Percentiles rank a stretch among this genome's conserved stretches.
Evolutionary conservation across 116 monocot genomes (phyloP).

Genomic region (Dioscorea cayenensis): DNA sequence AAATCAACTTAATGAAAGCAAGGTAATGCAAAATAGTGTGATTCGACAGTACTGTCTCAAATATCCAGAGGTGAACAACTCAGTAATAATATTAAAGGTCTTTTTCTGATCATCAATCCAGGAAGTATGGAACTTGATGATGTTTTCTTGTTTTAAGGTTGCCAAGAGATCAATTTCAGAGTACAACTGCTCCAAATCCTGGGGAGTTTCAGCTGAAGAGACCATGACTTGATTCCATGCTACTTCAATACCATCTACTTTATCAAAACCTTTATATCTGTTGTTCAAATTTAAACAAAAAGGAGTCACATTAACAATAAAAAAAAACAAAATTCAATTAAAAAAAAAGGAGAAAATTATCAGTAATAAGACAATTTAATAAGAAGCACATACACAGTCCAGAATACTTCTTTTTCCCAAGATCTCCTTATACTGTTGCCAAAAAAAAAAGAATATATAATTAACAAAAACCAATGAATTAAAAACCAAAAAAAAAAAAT

Average conservation of each 20-base stretch:
- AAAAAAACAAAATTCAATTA: neutral
- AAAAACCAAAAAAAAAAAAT: no score
- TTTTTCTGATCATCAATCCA: slow-evolving; percentile 38
- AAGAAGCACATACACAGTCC: slow-evolving; percentile 44
- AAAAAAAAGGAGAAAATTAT: neutral
- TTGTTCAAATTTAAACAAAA: slow-evolving; percentile 6
- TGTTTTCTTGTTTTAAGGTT: slow-evolving; percentile 30
- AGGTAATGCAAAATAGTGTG: neutral
- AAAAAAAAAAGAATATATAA: neutral
- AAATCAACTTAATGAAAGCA: slow-evolving; percentile 3
- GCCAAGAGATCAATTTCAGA: slow-evolving; percentile 46
- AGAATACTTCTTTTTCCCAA: slow-evolving; percentile 63
- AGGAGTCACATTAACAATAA: neutral
- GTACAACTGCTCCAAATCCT: slow-evolving; percentile 28
- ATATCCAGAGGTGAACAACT: slow-evolving; percentile 51
- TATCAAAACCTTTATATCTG: slow-evolving; percentile 53
- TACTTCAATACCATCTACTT: slow-evolving; percentile 47
- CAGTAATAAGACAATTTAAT: neutral
- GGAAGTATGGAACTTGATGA: slow-evolving; percentile 37
- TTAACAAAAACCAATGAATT: slow-evolving; percentile 1
- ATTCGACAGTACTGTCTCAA: slow-evolving; percentile 33
- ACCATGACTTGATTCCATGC: slow-evolving; percentile 49
- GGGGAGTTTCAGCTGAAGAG: slow-evolving; percentile 16
- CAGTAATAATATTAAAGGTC: slow-evolving; percentile 49
- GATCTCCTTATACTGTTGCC: slow-evolving; percentile 45